phyloP scores from a whole-genome alignment of 768 basidiomycete genomes.

The Sarcodon sp. region DNA sequence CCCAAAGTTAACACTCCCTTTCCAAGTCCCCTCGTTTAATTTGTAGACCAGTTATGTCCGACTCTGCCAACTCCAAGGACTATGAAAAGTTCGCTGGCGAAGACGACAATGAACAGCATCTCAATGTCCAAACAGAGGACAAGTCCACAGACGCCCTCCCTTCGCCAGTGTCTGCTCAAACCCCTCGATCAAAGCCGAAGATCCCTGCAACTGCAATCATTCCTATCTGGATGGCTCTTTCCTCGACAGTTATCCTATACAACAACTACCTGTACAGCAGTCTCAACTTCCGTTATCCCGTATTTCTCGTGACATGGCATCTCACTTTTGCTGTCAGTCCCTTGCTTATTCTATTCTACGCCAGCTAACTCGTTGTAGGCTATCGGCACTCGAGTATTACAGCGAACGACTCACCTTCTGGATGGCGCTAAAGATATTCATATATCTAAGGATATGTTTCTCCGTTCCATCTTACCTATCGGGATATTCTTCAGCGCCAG shows the following conservation, averaged over 20 bases:
- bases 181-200: slow-evolving; percentile 31
- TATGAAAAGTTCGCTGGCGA: background rate
- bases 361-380: slow-evolving; percentile 25
- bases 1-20: background rate
- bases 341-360: background rate
- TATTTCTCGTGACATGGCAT: slow-evolving; percentile 89
- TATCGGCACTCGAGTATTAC: slow-evolving; percentile 75
- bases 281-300: slow-evolving; percentile 78
- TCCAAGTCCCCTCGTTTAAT: background rate
- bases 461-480: slow-evolving; percentile 84
- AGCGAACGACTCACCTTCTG: slow-evolving; percentile 69
- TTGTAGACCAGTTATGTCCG: background rate
- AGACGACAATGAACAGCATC: background rate
- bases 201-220: slow-evolving; percentile 63
- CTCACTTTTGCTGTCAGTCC: slow-evolving; percentile 44
- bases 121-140: background rate
- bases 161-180: slow-evolving; percentile 36
- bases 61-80: no score
- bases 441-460: slow-evolving; percentile 67
- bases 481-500: slow-evolving; percentile 89
- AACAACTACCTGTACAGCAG: slow-evolving; percentile 86
- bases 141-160: slow-evolving; percentile 27
- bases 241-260: slow-evolving; percentile 88
- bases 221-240: slow-evolving; percentile 87
- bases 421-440: slow-evolving; percentile 71